Conservation (phyloP, 106 monocot genomes). For the Dendrobium nobile region DNA sequence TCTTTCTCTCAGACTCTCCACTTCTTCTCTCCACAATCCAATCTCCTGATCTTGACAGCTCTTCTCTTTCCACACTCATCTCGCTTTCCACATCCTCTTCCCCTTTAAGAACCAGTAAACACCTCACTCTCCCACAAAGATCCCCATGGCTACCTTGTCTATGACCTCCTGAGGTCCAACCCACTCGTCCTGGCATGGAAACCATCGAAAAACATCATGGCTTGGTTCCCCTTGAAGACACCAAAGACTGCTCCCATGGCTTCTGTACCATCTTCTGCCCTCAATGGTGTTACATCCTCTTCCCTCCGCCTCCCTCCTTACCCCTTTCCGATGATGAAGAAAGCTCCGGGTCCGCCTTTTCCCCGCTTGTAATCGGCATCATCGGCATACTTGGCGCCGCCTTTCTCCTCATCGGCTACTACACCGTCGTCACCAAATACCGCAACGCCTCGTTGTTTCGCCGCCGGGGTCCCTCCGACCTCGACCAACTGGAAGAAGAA, state of each 20-base stretch:
- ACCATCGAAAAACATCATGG: not conserved
- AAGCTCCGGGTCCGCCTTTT: slow-evolving; percentile 25
- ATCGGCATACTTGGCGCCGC: slow-evolving; percentile 64
- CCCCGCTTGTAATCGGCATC: slow-evolving; percentile 69
- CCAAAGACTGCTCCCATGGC: slow-evolving; percentile 39
- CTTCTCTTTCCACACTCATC: not conserved
- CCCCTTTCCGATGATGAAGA: slow-evolving; percentile 23
- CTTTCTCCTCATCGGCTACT: slow-evolving; percentile 63
- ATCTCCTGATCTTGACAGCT: not conserved
- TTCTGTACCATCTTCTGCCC: slow-evolving; percentile 72
- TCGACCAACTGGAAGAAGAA: slow-evolving; percentile 3
- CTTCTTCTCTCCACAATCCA: not conserved
- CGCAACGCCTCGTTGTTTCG: slow-evolving; percentile 33
- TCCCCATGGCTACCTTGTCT: not conserved
- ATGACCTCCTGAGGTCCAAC: not conserved
- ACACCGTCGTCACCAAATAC: slow-evolving; percentile 61
- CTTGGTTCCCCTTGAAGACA: slow-evolving; percentile 24
- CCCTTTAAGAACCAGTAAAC: not conserved
- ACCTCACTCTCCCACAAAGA: not conserved
- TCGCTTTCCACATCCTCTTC: not conserved
- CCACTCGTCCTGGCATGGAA: slow-evolving; percentile 23
- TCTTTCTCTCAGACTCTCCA: not conserved
- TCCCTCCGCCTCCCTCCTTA: slow-evolving; percentile 39
- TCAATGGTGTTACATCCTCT: slow-evolving; percentile 72
- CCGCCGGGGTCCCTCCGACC: slow-evolving; percentile 6